Evolutionary conservation across 2,329 filamentous ascomycete genomes (phyloP).

Genomic region (Hysterium pulicare): DNA sequence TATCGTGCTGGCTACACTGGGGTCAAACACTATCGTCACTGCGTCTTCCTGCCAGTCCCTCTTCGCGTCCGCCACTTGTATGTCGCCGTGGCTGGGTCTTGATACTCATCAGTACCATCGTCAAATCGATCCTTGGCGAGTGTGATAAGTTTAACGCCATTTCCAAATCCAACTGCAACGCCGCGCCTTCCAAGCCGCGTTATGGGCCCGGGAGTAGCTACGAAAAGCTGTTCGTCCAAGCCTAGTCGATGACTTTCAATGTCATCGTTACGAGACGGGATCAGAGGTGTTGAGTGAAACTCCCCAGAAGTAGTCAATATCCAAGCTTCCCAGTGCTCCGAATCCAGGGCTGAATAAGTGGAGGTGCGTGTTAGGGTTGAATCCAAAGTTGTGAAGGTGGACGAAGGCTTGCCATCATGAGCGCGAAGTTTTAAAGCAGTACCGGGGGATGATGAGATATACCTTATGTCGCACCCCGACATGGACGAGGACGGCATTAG

Average conservation of each 20-base stretch:
- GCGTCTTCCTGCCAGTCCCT: conserved; percentile 16
- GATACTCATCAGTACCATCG: conserved; percentile 7
- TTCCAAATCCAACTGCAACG: conserved; percentile 68
- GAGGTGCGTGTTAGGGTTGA: conserved; percentile 7
- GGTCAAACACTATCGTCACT: conserved; percentile 13
- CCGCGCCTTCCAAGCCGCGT: conserved; percentile 60
- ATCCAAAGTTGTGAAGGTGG: not conserved
- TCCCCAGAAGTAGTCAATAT: conserved; percentile 48
- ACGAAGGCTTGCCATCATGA: not conserved
- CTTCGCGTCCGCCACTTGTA: conserved; percentile 13
- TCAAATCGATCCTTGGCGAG: conserved; percentile 62
- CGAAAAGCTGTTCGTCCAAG: conserved; percentile 57
- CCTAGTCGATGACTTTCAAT: conserved; percentile 8
- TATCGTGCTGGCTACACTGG: too few species aligned
- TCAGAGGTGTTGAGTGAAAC: conserved; percentile 40
- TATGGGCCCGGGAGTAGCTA: conserved; percentile 64
- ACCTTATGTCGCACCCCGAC: conserved; percentile 22
- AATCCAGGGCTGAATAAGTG: conserved; percentile 13
- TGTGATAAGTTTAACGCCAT: conserved; percentile 68
- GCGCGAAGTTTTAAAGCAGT: conserved; percentile 25
- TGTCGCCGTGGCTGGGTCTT: conserved; percentile 7
- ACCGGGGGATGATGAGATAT: conserved; percentile 11
- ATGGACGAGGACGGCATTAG: conserved; percentile 25
- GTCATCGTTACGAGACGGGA: conserved; percentile 9
- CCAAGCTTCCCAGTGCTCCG: conserved; percentile 54